Evolutionary conservation across 2,329 filamentous ascomycete genomes (phyloP).

Genomic region (Colletotrichum tamarilloi): DNA sequence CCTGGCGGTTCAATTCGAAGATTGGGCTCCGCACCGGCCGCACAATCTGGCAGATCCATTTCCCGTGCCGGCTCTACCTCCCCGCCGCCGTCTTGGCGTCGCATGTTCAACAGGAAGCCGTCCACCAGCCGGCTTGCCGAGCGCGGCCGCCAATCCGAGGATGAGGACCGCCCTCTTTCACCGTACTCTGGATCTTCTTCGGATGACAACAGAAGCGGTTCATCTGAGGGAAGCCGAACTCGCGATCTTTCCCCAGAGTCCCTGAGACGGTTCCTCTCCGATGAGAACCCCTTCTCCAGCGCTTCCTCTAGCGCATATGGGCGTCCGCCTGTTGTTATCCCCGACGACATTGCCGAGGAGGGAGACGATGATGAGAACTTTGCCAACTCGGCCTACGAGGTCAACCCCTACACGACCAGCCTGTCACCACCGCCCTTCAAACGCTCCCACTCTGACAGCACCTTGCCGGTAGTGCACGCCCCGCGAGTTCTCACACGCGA

Average conservation of each 20-base stretch:
- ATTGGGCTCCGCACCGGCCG: constrained; percentile 45
- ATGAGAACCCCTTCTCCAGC: constrained; percentile 50
- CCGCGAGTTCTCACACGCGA: constrained; percentile 41
- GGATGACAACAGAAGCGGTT: constrained; percentile 47
- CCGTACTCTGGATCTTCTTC: constrained; percentile 38
- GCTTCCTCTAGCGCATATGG: constrained; percentile 39
- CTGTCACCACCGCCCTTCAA: constrained; percentile 66
- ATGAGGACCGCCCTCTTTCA: constrained; percentile 38
- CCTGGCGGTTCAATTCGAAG: constrained; percentile 54
- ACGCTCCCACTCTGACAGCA: constrained; percentile 49
- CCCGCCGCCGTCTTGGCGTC: constrained; percentile 61
- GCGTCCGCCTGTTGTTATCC: constrained; percentile 47
- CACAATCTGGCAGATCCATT: constrained; percentile 38
- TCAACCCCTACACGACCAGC: constrained; percentile 54
- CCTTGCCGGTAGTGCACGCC: constrained; percentile 38
- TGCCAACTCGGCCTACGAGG: constrained; percentile 64
- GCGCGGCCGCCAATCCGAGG: constrained; percentile 46
- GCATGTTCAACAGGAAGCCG: constrained; percentile 59
- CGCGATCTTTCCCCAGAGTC: constrained; percentile 68
- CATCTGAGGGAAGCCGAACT: constrained; percentile 56
- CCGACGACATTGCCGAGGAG: constrained; percentile 50
- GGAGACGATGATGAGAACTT: constrained; percentile 69
- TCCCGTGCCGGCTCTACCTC: constrained; percentile 57
- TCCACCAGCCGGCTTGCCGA: constrained; percentile 46
- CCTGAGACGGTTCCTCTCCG: constrained; percentile 61